These are phyloP conservation scores for Fusarium penzigii DNA, from an alignment of 2,329 filamentous ascomycete species.

Conservation along the genomic window DNA sequence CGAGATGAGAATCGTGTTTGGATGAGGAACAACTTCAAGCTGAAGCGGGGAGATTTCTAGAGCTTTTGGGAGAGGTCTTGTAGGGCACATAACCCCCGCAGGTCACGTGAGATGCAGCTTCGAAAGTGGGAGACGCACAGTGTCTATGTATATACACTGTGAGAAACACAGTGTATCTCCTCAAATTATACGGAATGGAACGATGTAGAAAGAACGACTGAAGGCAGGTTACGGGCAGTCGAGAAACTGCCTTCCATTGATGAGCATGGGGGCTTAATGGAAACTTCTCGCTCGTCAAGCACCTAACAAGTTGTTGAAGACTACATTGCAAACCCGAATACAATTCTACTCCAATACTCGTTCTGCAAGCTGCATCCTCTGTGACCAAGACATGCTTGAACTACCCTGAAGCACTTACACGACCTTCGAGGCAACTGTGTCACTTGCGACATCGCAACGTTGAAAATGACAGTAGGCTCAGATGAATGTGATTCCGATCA, in stretches of 20 bases:
- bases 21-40: constrained; percentile 40
- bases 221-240: background rate
- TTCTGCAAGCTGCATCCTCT: too few relatives aligned
- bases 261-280: too few relatives aligned
- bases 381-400: background rate
- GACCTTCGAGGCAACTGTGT: background rate
- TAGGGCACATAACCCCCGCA: constrained; percentile 41
- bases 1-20: constrained; percentile 48
- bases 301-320: too few relatives aligned
- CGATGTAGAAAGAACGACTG: constrained; percentile 6
- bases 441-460: background rate
- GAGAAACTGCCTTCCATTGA: background rate
- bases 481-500: background rate
- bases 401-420: constrained; percentile 22
- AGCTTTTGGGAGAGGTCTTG: constrained; percentile 34
- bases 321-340: too few relatives aligned
- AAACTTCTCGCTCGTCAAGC: too few relatives aligned
- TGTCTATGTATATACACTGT: background rate
- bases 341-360: too few relatives aligned
- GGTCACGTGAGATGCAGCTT: constrained; percentile 32
- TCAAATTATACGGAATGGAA: background rate
- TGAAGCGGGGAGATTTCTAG: constrained; percentile 31
- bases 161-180: background rate
- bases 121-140: background rate
- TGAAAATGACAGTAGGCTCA: background rate